These are phyloP conservation scores for Lophiotrema nucula DNA, from an alignment of 495 filamentous ascomycete species.

Conservation along the genomic window DNA sequence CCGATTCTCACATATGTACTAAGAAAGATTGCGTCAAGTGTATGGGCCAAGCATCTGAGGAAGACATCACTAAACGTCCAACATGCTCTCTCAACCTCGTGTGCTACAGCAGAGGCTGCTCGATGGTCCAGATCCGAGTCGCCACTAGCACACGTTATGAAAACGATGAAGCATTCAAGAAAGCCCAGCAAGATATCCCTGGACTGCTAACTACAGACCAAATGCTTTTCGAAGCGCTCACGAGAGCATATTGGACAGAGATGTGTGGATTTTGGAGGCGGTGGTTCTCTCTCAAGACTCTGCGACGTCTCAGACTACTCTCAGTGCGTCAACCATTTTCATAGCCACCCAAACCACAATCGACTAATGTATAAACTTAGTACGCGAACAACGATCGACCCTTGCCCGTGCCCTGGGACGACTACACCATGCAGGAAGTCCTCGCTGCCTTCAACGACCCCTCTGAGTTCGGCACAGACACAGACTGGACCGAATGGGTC, in stretches of 20 bases:
- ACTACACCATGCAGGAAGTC: slow-evolving; percentile 18
- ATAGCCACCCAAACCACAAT: no score
- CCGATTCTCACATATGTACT: no score
- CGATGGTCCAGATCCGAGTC: not conserved
- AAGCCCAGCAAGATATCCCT: not conserved
- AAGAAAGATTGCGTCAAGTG: no score
- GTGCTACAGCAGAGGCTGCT: slow-evolving; percentile 4
- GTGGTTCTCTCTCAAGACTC: slow-evolving; percentile 8
- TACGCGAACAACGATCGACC: not conserved
- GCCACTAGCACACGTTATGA: not conserved
- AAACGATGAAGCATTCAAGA: not conserved
- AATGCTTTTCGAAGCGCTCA: not conserved
- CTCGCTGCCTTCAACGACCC: slow-evolving; percentile 19
- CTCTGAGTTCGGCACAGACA: not conserved
- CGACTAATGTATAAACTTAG: not conserved
- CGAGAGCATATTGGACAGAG: not conserved
- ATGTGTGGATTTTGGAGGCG: slow-evolving; percentile 6
- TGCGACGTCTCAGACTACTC: not conserved
- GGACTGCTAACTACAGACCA: not conserved
- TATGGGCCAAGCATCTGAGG: not conserved
- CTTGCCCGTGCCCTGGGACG: not conserved
- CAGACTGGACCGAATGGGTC: slow-evolving; percentile 17
- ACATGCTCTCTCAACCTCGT: slow-evolving; percentile 11
- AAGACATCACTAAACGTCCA: not conserved
- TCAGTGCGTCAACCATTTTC: not conserved